These are phyloP conservation scores for Aspergillus ostianus DNA, from an alignment of 495 filamentous ascomycete genomes.

Conservation along the genomic window DNA sequence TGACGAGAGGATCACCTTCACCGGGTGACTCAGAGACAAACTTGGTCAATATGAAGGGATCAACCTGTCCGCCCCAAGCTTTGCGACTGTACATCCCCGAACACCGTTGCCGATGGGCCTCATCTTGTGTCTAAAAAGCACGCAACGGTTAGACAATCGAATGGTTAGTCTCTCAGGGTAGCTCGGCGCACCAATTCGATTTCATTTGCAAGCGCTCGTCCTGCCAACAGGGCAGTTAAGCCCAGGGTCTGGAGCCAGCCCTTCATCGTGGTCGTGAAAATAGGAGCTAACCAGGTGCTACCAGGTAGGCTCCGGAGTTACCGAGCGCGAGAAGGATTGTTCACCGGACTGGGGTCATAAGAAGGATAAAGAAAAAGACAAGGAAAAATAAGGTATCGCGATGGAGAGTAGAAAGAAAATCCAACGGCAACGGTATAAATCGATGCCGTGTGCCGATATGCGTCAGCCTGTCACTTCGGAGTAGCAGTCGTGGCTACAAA, in stretches of 20 bases:
- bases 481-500: conserved; percentile 30
- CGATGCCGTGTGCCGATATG: neutral
- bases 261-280: conserved; percentile 48
- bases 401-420: neutral
- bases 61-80: conserved; percentile 82
- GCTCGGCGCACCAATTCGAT: conserved; percentile 57
- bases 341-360: conserved; percentile 13
- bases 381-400: neutral
- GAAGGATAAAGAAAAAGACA: conserved; percentile 9
- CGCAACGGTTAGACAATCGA: conserved; percentile 17
- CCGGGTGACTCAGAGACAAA: conserved; percentile 63
- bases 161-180: neutral
- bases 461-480: neutral
- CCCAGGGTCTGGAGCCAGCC: conserved; percentile 50
- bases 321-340: conserved; percentile 12
- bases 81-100: conserved; percentile 95
- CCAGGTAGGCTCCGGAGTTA: conserved; percentile 27
- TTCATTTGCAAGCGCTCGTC: conserved; percentile 57
- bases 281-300: conserved; percentile 23
- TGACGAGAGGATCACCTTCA: conserved; percentile 70
- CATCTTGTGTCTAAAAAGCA: conserved; percentile 62
- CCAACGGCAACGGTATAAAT: neutral
- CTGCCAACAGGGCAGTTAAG: conserved; percentile 51
- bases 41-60: conserved; percentile 84
- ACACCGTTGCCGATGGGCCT: conserved; percentile 81